Evolutionary conservation across 1,284 basidiomycete genomes (phyloP), one percentile per base, ranked within the genome.

Genomic region (Vanrija pseudolonga): DNA sequence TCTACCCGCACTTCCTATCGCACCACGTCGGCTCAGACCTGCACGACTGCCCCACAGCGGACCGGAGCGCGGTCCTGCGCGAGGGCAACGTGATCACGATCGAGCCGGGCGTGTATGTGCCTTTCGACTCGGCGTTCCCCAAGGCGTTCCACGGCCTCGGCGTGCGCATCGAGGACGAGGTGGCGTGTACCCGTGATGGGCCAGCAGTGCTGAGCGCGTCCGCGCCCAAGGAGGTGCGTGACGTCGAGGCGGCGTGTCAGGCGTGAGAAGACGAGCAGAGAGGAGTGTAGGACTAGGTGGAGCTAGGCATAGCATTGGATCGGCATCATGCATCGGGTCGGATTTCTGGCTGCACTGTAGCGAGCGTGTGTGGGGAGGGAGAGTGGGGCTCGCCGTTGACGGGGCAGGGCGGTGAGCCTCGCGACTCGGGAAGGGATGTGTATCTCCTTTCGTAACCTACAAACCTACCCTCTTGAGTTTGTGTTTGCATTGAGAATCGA

Each of bases 201-300:
- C 83, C 87, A 0, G 73, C 82, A 4, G 81, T 96, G 0, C 76
- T 96, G 9, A 87, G 84, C 41, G 84, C 85, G 9, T 78, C 84
- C 44, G 91, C 90, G 32, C 93, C 93, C 0, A 95, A 95, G 69
- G 93, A 96, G 83, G 84, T 92, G 47, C 83, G 76, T 8, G 92
- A 96, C 69, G 82, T 96, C 3, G 92, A 96, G 76, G 89, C 85
- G 1, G 85, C 88, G 28, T 94, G 92, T 74, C 86, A 89, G 69
- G 54, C 42, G n/a, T 26, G 12, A 17, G 45, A 22, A 24, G 32
- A 12, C 9, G 32, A 32, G 32, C 6, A 26, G 24, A 8, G 28
- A 3, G 28, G 8, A 32, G 32, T 32, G 32, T 32, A 32, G 32
- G 32, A 32, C 11, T 32, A 32, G 24, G 24, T 9, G 4, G 24